Percentiles rank a stretch among this genome's conserved stretches.
These are phyloP conservation scores for Alternaria dauci DNA, from an alignment of 2,329 filamentous ascomycete genomes.

Conservation along the genomic window DNA sequence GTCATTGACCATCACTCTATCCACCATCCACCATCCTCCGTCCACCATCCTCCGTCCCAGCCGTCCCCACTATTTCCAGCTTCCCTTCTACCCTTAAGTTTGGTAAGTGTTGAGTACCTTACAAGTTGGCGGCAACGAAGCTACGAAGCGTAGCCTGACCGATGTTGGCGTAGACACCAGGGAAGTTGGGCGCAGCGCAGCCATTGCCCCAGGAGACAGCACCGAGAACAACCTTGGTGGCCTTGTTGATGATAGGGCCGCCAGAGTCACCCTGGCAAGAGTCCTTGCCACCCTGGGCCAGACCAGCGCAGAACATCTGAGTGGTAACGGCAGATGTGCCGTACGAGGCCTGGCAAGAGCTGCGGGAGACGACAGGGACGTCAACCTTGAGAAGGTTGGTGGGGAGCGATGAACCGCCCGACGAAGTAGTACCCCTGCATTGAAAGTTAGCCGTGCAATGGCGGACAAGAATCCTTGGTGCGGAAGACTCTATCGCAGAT, in stretches of 20 bases:
- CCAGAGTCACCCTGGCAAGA: constrained; percentile 46
- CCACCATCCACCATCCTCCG: background rate
- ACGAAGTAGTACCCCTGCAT: background rate
- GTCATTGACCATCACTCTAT: background rate
- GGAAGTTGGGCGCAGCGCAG: constrained; percentile 30
- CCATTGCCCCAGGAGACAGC: constrained; percentile 22
- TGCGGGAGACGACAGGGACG: constrained; percentile 38
- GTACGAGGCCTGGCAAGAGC: constrained; percentile 33
- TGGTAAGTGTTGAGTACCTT: background rate
- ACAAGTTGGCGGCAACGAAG: constrained; percentile 1
- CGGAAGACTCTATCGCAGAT: background rate
- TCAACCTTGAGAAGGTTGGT: constrained; percentile 37
- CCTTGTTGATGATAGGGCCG: constrained; percentile 34
- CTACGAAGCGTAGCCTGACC: constrained; percentile 1
- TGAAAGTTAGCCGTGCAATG: background rate
- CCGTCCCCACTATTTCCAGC: background rate
- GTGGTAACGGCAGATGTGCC: constrained; percentile 25
- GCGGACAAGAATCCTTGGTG: background rate
- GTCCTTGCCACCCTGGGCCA: constrained; percentile 37
- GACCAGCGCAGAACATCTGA: constrained; percentile 41
- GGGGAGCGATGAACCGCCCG: constrained; percentile 6
- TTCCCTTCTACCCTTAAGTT: background rate
- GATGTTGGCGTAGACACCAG: constrained; percentile 39
- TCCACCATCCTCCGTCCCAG: background rate
- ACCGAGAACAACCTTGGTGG: constrained; percentile 13